Percentiles rank a stretch among this genome's conserved stretches.
Evolutionary conservation across 2,329 filamentous ascomycete genomes (phyloP).

Genomic region (Biscogniauxia mediterranea): DNA sequence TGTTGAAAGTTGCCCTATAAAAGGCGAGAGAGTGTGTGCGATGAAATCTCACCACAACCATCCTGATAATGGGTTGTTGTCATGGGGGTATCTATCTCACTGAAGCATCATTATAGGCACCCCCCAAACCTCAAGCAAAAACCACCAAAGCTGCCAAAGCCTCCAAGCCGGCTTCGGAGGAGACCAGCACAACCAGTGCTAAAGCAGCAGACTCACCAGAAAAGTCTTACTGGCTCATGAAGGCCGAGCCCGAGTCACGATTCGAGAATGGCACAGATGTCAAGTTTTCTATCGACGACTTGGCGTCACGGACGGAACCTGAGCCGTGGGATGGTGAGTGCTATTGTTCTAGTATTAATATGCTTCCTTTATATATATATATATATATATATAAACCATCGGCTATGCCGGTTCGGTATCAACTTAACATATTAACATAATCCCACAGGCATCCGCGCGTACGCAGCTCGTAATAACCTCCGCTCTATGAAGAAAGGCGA

Average conservation of each 20-base stretch:
- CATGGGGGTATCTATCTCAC: background rate
- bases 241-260: slow-evolving; percentile 84
- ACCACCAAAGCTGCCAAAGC: slow-evolving; percentile 4
- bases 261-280: slow-evolving; percentile 86
- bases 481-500: slow-evolving; percentile 89
- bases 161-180: slow-evolving; percentile 9
- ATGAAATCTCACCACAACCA: too few species aligned
- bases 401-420: slow-evolving; percentile 12
- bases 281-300: slow-evolving; percentile 90
- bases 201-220: slow-evolving; percentile 11
- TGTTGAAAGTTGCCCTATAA: too few species aligned
- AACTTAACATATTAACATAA: slow-evolving; percentile 9
- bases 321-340: slow-evolving; percentile 87
- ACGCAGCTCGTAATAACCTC: slow-evolving; percentile 78
- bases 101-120: slow-evolving; percentile 8
- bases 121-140: slow-evolving; percentile 9
- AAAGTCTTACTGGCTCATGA: slow-evolving; percentile 72
- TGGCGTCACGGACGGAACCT: slow-evolving; percentile 68
- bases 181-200: slow-evolving; percentile 7
- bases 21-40: too few species aligned
- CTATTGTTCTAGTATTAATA: background rate
- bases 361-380: background rate
- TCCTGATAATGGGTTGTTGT: background rate
- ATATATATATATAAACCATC: too few species aligned
- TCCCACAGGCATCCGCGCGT: slow-evolving; percentile 35